These are phyloP conservation scores for Colletotrichum lini DNA, from an alignment of 2,329 filamentous ascomycete species.

Conservation along the genomic window DNA sequence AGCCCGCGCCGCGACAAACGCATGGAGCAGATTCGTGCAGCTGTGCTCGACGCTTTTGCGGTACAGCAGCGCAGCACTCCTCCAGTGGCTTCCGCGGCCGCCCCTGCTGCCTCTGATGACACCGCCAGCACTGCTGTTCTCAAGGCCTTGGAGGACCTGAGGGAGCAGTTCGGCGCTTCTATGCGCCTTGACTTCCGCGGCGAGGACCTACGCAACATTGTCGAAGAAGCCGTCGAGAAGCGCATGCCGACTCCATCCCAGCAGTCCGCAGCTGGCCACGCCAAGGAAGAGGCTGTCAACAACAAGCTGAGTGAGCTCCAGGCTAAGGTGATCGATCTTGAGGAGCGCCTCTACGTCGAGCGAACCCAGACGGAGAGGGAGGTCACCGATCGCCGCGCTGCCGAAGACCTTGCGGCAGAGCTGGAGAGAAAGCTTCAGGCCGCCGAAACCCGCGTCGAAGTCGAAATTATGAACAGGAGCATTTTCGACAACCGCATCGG, in stretches of 20 bases:
- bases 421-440: conserved; percentile 68
- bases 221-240: conserved; percentile 74
- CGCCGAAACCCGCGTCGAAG: conserved; percentile 71
- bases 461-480: conserved; percentile 73
- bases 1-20: conserved; percentile 86
- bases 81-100: conserved; percentile 46
- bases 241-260: conserved; percentile 66
- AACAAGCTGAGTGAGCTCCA: conserved; percentile 72
- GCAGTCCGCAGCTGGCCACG: conserved; percentile 10
- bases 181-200: conserved; percentile 61
- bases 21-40: conserved; percentile 84
- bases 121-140: conserved; percentile 65
- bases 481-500: conserved; percentile 73
- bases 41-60: conserved; percentile 81
- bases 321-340: conserved; percentile 71
- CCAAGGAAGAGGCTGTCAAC: conserved; percentile 63
- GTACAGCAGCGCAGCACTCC: conserved; percentile 63
- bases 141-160: conserved; percentile 77
- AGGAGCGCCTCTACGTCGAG: conserved; percentile 67
- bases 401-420: conserved; percentile 68
- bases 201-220: conserved; percentile 72
- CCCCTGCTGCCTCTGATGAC: conserved; percentile 49
- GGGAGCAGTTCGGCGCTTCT: conserved; percentile 64
- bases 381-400: conserved; percentile 62
- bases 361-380: conserved; percentile 66